phyloP scores from a whole-genome alignment of 495 filamentous ascomycete genomes.

The Darksidea phi region DNA sequence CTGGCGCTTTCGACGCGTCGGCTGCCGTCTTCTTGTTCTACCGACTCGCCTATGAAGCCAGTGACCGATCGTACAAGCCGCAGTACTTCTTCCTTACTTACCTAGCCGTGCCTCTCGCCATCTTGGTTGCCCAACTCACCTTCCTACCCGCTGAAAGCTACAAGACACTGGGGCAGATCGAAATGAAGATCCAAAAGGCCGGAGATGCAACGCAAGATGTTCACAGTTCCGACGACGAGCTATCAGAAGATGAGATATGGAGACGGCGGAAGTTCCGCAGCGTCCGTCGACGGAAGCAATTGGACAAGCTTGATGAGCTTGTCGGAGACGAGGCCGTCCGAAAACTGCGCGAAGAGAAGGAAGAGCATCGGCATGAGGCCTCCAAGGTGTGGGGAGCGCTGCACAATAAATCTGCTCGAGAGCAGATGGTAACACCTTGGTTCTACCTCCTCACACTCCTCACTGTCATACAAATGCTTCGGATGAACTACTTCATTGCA shows the following conservation, averaged over 20 bases:
- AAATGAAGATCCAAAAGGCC: slow-evolving; percentile 64
- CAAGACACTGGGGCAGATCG: slow-evolving; percentile 78
- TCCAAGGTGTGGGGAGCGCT: slow-evolving; percentile 83
- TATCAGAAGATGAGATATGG: slow-evolving; percentile 33
- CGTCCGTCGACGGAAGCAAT: slow-evolving; percentile 60
- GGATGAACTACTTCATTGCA: slow-evolving; percentile 96
- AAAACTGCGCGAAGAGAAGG: slow-evolving; percentile 51
- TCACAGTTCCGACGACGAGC: slow-evolving; percentile 47
- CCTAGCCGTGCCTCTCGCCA: slow-evolving; percentile 69
- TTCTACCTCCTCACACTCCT: slow-evolving; percentile 83
- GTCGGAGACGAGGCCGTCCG: slow-evolving; percentile 59
- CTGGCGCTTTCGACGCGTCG: slow-evolving; percentile 84
- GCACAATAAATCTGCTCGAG: slow-evolving; percentile 66
- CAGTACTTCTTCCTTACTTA: slow-evolving; percentile 73
- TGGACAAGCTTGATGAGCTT: slow-evolving; percentile 69
- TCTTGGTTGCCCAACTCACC: slow-evolving; percentile 64
- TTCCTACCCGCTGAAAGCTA: slow-evolving; percentile 78
- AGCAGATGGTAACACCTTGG: slow-evolving; percentile 81
- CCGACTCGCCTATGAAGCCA: slow-evolving; percentile 67
- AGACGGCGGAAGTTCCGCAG: slow-evolving; percentile 53
- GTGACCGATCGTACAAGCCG: slow-evolving; percentile 59
- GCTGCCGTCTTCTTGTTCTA: slow-evolving; percentile 84
- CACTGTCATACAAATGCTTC: slow-evolving; percentile 87
- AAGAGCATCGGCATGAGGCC: slow-evolving; percentile 58
- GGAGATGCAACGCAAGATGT: slow-evolving; percentile 42